Base-by-base conservation (phyloP, 768 basidiomycete species). In the Phlegmacium glaucopus region DNA sequence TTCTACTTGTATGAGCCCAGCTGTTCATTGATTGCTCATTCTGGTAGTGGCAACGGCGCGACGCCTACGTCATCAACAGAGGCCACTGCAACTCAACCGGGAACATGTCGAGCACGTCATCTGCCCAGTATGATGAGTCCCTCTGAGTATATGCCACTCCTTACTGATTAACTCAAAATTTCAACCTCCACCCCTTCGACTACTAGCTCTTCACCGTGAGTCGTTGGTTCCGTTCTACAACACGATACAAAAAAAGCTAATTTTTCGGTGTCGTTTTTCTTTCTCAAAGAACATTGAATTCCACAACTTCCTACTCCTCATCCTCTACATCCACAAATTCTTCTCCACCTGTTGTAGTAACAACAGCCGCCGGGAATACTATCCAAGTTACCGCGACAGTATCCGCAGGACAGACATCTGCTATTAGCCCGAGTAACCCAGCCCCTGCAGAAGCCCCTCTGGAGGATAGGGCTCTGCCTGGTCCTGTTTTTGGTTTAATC, bases 251-350 rank as follows among this genome's bases (percentile, higher is more conserved):
- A 26, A 9, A 30, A 30, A 18, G 8, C 30, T 32, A 32, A 32
- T 32, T 8, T 13, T 13, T 32, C 13, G n/a, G n/a, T n/a, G n/a
- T n/a, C n/a, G n/a, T n/a, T n/a, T n/a, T n/a, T 32, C 42, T n/a
- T n/a, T n/a, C n/a, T n/a, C n/a, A n/a, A n/a, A n/a, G n/a, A n/a
- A n/a, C n/a, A n/a, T n/a, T n/a, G 25, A 27, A n/a, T 28, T 44
- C 28, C 25, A 49, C 37, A 40, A 39, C 34, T 17, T 43, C 45
- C 3, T 48, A 45, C 9, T 50, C 52, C 15, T 38, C 45, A 6
- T 39, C 45, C 12, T 50, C 52, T 12, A 29, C 26, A n/a, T n/a
- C n/a, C n/a, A n/a, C n/a, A n/a, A n/a, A n/a, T n/a, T 32, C 48
- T 35, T 22, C 36, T 30, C 15, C 39, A 18, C 47, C 56, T 27